These are phyloP conservation scores for Leucocoprinus birnbaumii DNA, from an alignment of 768 basidiomycete genomes.

Conservation along the genomic window DNA sequence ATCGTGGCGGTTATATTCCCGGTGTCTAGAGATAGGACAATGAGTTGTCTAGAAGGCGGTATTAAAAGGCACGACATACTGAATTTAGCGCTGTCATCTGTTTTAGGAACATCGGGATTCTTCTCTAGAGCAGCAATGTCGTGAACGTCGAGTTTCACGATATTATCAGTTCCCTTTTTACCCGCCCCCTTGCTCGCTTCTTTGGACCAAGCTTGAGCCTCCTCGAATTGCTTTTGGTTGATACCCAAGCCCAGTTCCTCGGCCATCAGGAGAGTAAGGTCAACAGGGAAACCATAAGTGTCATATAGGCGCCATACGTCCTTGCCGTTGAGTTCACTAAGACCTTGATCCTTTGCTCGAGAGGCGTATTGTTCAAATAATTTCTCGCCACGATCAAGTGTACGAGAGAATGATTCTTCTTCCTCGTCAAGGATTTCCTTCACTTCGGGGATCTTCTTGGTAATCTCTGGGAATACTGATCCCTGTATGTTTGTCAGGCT, in stretches of 20 bases:
- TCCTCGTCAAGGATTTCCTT: conserved; percentile 97
- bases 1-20: conserved; percentile 76
- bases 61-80: conserved; percentile 39
- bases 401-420: conserved; percentile 96
- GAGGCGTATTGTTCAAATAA: conserved; percentile 88
- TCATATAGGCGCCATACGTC: conserved; percentile 98
- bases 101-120: conserved; percentile 76
- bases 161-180: conserved; percentile 65
- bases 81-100: conserved; percentile 91
- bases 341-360: conserved; percentile 58
- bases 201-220: conserved; percentile 83
- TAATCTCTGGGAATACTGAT: conserved; percentile 89
- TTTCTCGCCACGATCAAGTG: conserved; percentile 94
- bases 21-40: conserved; percentile 44
- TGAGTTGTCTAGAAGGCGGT: neutral
- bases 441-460: conserved; percentile 74
- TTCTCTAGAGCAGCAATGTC: conserved; percentile 87
- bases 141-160: conserved; percentile 93
- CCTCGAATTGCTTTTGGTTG: conserved; percentile 87
- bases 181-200: conserved; percentile 85
- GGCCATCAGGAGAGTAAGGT: conserved; percentile 95
- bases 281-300: conserved; percentile 97
- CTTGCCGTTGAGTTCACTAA: conserved; percentile 73
- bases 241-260: conserved; percentile 84
- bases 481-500: conserved; percentile 48